phyloP scores from a whole-genome alignment of 2,329 filamentous ascomycete genomes.

The Alternaria rosae region DNA sequence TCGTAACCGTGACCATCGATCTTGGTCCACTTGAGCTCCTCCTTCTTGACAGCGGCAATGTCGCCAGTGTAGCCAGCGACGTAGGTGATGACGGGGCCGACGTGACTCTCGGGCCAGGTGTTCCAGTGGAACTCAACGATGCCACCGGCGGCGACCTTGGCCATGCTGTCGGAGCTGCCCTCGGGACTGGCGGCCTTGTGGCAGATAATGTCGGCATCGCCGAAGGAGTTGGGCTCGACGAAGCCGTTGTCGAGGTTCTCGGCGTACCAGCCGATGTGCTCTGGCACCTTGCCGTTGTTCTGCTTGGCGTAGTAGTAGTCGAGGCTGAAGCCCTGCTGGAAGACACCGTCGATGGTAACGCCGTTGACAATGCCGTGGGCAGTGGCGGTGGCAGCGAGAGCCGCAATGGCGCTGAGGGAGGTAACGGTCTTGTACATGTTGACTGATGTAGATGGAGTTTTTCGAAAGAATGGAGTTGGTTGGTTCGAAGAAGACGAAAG shows the following conservation, averaged over 20 bases:
- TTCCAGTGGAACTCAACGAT: conserved; percentile 64
- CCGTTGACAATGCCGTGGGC: conserved; percentile 58
- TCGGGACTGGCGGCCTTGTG: conserved; percentile 63
- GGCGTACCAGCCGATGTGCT: conserved; percentile 55
- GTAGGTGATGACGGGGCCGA: conserved; percentile 52
- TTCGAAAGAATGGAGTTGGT: conserved; percentile 20
- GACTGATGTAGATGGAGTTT: conserved; percentile 11
- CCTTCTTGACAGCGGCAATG: conserved; percentile 45
- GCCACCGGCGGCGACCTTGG: conserved; percentile 67
- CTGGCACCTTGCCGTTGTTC: conserved; percentile 35
- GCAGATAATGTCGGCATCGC: conserved; percentile 62
- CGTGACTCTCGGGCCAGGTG: conserved; percentile 46
- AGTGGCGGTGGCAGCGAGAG: conserved; percentile 51
- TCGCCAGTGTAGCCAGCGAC: conserved; percentile 45
- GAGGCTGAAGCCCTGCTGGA: conserved; percentile 55
- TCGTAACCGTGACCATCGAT: conserved; percentile 45
- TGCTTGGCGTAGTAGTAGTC: conserved; percentile 50
- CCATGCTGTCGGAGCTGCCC: conserved; percentile 50
- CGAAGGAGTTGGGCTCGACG: conserved; percentile 39
- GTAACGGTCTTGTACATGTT: conserved; percentile 42
- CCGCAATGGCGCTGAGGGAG: conserved; percentile 38
- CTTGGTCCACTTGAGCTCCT: conserved; percentile 49
- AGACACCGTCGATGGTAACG: conserved; percentile 57
- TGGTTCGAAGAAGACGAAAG: conserved; percentile 31
- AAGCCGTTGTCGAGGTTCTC: conserved; percentile 50